Percentiles rank a stretch among this genome's conserved stretches.
Evolutionary conservation across 306 rosid genomes (phyloP).

Genomic region (Fragaria ananassa): DNA sequence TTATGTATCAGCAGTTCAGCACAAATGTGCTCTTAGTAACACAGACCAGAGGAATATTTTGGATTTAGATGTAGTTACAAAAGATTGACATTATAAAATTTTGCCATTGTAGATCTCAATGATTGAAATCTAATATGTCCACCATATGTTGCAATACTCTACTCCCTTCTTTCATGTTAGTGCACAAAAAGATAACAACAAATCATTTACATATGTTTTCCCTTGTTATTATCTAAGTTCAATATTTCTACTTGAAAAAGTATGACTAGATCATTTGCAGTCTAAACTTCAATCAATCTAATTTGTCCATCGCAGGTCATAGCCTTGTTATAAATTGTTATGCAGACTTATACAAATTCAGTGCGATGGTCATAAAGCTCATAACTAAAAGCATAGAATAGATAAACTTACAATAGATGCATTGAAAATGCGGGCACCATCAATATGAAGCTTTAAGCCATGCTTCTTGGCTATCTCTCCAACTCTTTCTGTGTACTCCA

Average conservation of each 20-base stretch:
- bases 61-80: not conserved
- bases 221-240: not conserved
- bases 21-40: not conserved
- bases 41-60: not conserved
- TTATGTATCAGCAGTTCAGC: not conserved
- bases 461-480: constrained; percentile 85
- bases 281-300: not conserved
- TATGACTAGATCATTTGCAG: not conserved
- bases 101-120: not conserved
- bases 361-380: not conserved
- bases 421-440: constrained; percentile 93
- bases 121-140: not conserved
- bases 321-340: not conserved
- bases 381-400: not conserved
- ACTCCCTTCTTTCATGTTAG: not conserved
- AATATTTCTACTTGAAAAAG: not conserved
- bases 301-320: not conserved
- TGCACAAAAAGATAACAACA: not conserved
- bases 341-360: not conserved
- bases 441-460: constrained; percentile 89
- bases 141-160: not conserved
- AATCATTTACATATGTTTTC: not conserved
- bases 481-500: constrained; percentile 75
- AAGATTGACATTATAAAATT: not conserved
- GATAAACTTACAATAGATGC: constrained; percentile 68